phyloP scores from a whole-genome alignment of 2,329 filamentous ascomycete species.

The Dothideomycetidae sp. region DNA sequence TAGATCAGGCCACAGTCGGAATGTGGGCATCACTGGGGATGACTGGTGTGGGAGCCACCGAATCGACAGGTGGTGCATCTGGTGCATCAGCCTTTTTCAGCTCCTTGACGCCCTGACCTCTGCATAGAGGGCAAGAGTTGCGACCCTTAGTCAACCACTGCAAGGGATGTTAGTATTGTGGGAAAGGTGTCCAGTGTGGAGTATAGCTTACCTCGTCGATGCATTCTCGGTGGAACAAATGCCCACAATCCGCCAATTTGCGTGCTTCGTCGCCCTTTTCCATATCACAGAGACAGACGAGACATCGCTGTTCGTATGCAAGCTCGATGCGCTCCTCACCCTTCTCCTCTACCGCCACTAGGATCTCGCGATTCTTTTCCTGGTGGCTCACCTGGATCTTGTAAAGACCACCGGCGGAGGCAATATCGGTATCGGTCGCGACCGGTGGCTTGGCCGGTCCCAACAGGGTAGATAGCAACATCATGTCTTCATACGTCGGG shows the following conservation, averaged over 20 bases:
- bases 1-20: neutral
- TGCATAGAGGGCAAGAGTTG: constrained; percentile 49
- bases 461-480: constrained; percentile 50
- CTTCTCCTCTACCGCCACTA: constrained; percentile 21
- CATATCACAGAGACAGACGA: constrained; percentile 54
- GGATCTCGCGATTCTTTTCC: constrained; percentile 7
- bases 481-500: constrained; percentile 60
- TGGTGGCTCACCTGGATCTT: constrained; percentile 27
- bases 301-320: constrained; percentile 38
- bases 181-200: constrained; percentile 11
- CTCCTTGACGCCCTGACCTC: constrained; percentile 44
- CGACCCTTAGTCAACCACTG: constrained; percentile 56
- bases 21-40: constrained; percentile 4
- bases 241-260: constrained; percentile 47
- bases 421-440: constrained; percentile 49
- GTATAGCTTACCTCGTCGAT: constrained; percentile 47
- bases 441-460: constrained; percentile 56
- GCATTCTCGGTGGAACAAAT: constrained; percentile 54
- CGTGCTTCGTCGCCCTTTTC: constrained; percentile 47
- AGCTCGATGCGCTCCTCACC: constrained; percentile 20
- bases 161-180: constrained; percentile 19
- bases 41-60: constrained; percentile 3
- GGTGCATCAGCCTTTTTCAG: constrained; percentile 17
- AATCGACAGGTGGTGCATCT: constrained; percentile 6
- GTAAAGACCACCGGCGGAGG: constrained; percentile 47